A percentile compares a stretch with the other conserved stretches of the same genome.
phyloP scores from a whole-genome alignment of 768 basidiomycete genomes.

The Suillus bovinus region DNA sequence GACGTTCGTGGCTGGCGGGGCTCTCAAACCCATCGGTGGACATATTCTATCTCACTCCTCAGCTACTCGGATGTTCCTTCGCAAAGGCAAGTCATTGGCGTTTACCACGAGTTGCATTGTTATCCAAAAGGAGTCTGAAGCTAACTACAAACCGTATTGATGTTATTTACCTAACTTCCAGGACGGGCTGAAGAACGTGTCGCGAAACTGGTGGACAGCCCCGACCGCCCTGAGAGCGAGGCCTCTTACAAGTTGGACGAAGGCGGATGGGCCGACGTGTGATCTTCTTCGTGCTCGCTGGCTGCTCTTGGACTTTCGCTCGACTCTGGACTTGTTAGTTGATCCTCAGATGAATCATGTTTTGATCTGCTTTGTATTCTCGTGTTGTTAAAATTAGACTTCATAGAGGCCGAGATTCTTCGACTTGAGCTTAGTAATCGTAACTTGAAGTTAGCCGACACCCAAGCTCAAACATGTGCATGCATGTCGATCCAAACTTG shows the following conservation, averaged over 20 bases:
- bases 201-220: slow-evolving; percentile 87
- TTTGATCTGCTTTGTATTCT: neutral
- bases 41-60: slow-evolving; percentile 88
- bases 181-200: slow-evolving; percentile 91
- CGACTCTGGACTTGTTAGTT: neutral
- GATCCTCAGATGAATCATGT: neutral
- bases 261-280: slow-evolving; percentile 88
- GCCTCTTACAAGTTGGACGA: slow-evolving; percentile 91
- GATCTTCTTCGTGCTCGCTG: slow-evolving; percentile 21
- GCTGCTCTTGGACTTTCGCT: neutral
- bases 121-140: neutral
- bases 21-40: slow-evolving; percentile 88
- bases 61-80: slow-evolving; percentile 82
- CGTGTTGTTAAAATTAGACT: neutral
- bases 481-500: neutral
- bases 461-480: neutral
- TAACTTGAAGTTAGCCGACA: too few relatives aligned
- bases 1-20: slow-evolving; percentile 94
- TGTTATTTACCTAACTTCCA: slow-evolving; percentile 24
- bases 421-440: neutral
- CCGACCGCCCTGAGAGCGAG: slow-evolving; percentile 87
- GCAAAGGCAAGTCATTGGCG: slow-evolving; percentile 61
- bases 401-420: neutral
- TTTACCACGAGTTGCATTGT: neutral
- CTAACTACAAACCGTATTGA: neutral